Percentiles rank a stretch among this genome's conserved stretches.
phyloP scores from a whole-genome alignment of 176 grass and related monocot genomes.

The Ensete ventricosum region DNA sequence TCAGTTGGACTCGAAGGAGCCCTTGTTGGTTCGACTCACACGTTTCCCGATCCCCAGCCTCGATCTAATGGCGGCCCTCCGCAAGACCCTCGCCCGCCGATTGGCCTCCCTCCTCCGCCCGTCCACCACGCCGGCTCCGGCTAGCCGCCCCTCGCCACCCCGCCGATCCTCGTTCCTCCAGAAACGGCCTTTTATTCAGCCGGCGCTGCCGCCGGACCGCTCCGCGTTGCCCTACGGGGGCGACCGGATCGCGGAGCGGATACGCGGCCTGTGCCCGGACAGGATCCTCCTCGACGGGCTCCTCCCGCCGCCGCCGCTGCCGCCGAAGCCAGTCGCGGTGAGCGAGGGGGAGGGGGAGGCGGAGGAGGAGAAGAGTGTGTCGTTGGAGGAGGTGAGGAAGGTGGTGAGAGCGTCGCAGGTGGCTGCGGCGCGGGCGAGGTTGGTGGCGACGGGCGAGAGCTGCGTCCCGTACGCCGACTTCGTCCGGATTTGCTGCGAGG shows the following conservation, averaged over 20 bases:
- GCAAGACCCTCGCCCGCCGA: constrained; percentile 43
- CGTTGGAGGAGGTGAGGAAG: constrained; percentile 63
- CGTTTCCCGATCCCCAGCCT: too few relatives aligned
- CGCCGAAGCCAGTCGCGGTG: not conserved
- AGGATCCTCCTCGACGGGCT: constrained; percentile 75
- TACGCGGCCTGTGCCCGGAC: constrained; percentile 46
- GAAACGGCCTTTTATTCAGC: constrained; percentile 56
- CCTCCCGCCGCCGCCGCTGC: constrained; percentile 35
- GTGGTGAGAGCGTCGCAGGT: constrained; percentile 57
- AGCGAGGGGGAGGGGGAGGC: not conserved
- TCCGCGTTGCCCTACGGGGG: constrained; percentile 13
- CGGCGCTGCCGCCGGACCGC: constrained; percentile 47
- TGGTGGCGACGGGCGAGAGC: constrained; percentile 38
- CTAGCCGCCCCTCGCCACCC: not conserved
- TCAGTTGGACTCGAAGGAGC: too few relatives aligned
- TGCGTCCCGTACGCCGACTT: constrained; percentile 53
- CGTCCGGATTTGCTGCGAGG: constrained; percentile 57
- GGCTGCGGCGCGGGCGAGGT: constrained; percentile 54
- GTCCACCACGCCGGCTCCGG: not conserved
- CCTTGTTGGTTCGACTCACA: too few relatives aligned
- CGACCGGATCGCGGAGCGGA: constrained; percentile 58
- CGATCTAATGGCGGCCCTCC: constrained; percentile 60
- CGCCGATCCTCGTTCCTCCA: constrained; percentile 53
- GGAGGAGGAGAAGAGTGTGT: constrained; percentile 27
- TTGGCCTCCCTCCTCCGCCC: constrained; percentile 13